Base-by-base conservation (phyloP, 2,329 filamentous ascomycete genomes). In the Xylaria arbuscula region DNA sequence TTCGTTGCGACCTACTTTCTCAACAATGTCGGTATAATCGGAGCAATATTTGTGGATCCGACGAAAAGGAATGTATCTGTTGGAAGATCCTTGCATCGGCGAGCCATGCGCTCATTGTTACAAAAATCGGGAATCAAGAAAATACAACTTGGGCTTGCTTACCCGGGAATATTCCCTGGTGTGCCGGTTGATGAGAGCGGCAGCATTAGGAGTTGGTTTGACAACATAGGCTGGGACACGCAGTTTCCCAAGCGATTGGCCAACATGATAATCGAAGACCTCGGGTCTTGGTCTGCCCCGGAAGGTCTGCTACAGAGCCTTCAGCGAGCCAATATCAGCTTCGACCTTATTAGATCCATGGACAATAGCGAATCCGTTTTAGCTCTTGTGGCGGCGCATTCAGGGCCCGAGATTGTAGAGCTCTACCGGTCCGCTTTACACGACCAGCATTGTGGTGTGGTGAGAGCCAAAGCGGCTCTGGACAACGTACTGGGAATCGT, bases 1-100 rank as follows among this genome's bases (percentile, higher is more conserved):
- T 98, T 98, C 79, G 95, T 92, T 76, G 92, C 94, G 0, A 97
- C 94, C 0, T 98, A 97, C 77, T 94, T 89, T 77, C 89, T 92
- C 76, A 89, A 89, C 48, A 82, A 82, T 1, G 90, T 90, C 4
- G 93, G 93, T 17, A 90, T 93, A 19, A 89, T 98, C 59, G 94
- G 92, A 0, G 89, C 93, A 3, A 85, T 98, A n/a, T 92, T 98
- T 70, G 95, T 98, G 45, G 94, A 98, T 72, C 94, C 95, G 0
- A 83, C 87, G 3, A 91, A 97, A 75, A 89, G 95, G 40, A 96
- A 94, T 75, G 86, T 97, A 10, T 97, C 94, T 0, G 96, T 98
- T 69, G 95, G 95, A 0, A 89, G 94, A 72, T 97, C 93, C 0
- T 87, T 98, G 1, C 94, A 98, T 79, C 92, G 93, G 69, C 87